Conservation (phyloP, 2,329 filamentous ascomycete species). For the Penicillium sp. region DNA sequence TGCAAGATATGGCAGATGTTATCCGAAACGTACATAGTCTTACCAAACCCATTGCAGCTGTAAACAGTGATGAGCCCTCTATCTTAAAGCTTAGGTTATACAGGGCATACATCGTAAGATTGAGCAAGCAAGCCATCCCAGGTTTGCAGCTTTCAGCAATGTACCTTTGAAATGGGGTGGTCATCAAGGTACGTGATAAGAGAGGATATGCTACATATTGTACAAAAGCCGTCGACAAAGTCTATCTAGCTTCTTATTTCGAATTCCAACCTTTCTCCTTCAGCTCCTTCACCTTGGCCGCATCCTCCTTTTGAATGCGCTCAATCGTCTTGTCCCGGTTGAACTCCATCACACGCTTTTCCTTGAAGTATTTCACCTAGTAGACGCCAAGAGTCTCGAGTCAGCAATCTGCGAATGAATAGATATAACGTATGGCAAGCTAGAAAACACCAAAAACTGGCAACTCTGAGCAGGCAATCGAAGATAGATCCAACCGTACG, state of each 20-base stretch:
- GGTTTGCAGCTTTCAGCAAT: background rate
- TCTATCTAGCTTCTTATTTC: conserved; percentile 18
- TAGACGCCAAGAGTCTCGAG: background rate
- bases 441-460: background rate
- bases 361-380: conserved; percentile 96
- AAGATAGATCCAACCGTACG: conserved; percentile 36
- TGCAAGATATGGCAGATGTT: background rate
- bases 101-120: background rate
- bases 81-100: background rate
- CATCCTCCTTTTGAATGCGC: conserved; percentile 71
- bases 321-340: conserved; percentile 79
- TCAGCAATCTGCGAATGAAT: background rate
- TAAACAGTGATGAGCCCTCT: background rate
- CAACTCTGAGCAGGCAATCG: background rate
- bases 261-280: conserved; percentile 45
- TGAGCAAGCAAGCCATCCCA: background rate
- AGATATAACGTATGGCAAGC: background rate
- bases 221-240: conserved; percentile 17
- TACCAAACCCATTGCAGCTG: background rate
- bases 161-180: background rate
- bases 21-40: background rate
- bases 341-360: conserved; percentile 87
- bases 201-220: conserved; percentile 33
- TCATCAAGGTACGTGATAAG: conserved; percentile 20
- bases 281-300: conserved; percentile 56